These are phyloP conservation scores for Fagopyrum homotropicum DNA, from an alignment of 148 eudicot species.

Conservation along the genomic window DNA sequence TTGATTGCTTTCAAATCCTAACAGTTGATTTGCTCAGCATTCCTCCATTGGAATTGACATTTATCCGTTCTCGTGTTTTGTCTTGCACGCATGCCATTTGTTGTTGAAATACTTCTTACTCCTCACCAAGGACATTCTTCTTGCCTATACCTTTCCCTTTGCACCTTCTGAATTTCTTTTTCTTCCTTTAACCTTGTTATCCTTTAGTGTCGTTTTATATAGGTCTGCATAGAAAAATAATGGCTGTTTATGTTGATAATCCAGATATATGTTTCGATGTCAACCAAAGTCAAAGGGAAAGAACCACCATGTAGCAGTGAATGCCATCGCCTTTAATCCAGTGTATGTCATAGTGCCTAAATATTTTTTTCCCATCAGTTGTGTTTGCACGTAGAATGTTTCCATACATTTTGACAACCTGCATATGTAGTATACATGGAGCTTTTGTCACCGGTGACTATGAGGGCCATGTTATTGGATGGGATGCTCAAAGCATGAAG, in stretches of 20 bases:
- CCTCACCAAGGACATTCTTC: neutral
- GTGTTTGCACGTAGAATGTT: neutral
- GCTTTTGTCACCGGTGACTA: slow-evolving; percentile 75
- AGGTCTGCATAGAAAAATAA: neutral
- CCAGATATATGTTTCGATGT: slow-evolving; percentile 82
- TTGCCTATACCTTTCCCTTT: neutral
- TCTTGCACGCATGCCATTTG: neutral
- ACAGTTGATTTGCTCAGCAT: neutral
- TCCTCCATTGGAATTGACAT: neutral
- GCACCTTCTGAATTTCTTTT: neutral
- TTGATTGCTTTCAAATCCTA: too few species aligned
- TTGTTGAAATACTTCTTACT: neutral
- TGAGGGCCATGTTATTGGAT: slow-evolving; percentile 63
- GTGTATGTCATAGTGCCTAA: slow-evolving; percentile 34
- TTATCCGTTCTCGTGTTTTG: neutral
- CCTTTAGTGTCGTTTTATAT: neutral
- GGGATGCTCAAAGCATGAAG: slow-evolving; percentile 69
- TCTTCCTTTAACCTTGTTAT: neutral
- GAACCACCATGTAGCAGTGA: slow-evolving; percentile 57
- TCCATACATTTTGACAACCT: neutral
- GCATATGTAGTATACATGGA: slow-evolving; percentile 36
- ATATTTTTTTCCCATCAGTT: neutral
- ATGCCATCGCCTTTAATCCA: slow-evolving; percentile 74
- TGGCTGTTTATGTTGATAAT: slow-evolving; percentile 4
- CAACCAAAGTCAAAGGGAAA: slow-evolving; percentile 58